These are phyloP conservation scores for Mycena pura DNA, from an alignment of 768 basidiomycete genomes.

Conservation along the genomic window DNA sequence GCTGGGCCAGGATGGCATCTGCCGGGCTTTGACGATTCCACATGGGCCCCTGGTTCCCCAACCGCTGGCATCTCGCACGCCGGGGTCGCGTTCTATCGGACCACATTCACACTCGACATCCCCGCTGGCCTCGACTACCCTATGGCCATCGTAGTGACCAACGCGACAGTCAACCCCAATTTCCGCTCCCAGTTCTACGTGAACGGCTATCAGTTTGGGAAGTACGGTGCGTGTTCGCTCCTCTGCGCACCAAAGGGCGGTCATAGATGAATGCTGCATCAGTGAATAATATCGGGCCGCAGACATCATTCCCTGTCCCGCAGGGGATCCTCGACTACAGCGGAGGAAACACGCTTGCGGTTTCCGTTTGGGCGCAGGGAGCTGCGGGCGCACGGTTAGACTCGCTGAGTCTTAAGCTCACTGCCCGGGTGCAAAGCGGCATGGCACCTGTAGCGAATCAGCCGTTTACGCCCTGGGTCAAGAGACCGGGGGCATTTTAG, in stretches of 20 bases:
- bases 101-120: conserved; percentile 51
- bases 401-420: conserved; percentile 45
- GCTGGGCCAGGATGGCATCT: conserved; percentile 61
- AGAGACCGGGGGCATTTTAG: conserved; percentile 41
- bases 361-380: conserved; percentile 55
- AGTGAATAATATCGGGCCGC: conserved; percentile 54
- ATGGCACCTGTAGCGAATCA: conserved; percentile 43
- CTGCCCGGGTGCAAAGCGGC: conserved; percentile 46
- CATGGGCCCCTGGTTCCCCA: conserved; percentile 51
- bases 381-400: conserved; percentile 49
- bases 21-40: conserved; percentile 57
- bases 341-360: conserved; percentile 52
- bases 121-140: conserved; percentile 57
- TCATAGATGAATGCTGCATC: not conserved
- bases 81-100: conserved; percentile 57
- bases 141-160: conserved; percentile 50
- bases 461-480: conserved; percentile 41
- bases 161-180: conserved; percentile 50
- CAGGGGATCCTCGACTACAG: conserved; percentile 59
- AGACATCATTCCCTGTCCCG: conserved; percentile 49
- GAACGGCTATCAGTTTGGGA: conserved; percentile 54
- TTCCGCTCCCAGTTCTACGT: conserved; percentile 54
- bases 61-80: conserved; percentile 47
- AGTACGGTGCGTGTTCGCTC: conserved; percentile 42
- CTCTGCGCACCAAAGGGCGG: not conserved